phyloP scores from a whole-genome alignment of 2,329 filamentous ascomycete species.

The Acrodontium crateriforme region DNA sequence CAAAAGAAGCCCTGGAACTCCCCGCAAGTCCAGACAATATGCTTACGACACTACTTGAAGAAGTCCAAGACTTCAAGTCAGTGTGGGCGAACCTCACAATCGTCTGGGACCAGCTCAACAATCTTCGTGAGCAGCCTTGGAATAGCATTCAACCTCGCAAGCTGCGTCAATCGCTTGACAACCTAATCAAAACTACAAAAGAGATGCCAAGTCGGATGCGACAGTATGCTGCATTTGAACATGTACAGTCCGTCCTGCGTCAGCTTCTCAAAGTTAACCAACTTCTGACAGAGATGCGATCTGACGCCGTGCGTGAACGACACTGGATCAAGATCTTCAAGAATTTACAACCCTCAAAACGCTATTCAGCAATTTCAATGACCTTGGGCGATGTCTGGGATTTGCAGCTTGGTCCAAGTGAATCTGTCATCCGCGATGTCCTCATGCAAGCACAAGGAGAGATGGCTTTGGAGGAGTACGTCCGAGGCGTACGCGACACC shows the following conservation, averaged over 20 bases:
- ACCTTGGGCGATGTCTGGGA: slow-evolving; percentile 99
- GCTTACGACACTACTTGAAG: slow-evolving; percentile 77
- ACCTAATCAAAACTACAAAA: slow-evolving; percentile 92
- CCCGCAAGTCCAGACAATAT: slow-evolving; percentile 65
- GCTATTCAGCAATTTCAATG: slow-evolving; percentile 87
- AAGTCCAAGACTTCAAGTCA: slow-evolving; percentile 97
- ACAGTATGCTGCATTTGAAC: slow-evolving; percentile 98
- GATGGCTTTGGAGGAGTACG: slow-evolving; percentile 94
- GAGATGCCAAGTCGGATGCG: slow-evolving; percentile 99
- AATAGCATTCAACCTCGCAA: slow-evolving; percentile 91
- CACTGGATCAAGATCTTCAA: slow-evolving; percentile 99
- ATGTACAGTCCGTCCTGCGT: slow-evolving; percentile 82
- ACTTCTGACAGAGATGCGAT: slow-evolving; percentile 80
- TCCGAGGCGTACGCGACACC: slow-evolving; percentile 89
- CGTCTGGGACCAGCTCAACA: slow-evolving; percentile 92
- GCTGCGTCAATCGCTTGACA: slow-evolving; percentile 75
- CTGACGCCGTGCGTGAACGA: slow-evolving; percentile 86
- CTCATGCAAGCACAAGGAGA: slow-evolving; percentile 94
- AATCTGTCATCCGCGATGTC: slow-evolving; percentile 79
- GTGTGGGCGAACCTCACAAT: slow-evolving; percentile 93
- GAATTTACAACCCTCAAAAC: slow-evolving; percentile 76
- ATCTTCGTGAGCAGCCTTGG: slow-evolving; percentile 86
- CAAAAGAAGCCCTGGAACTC: slow-evolving; percentile 90
- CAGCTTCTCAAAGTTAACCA: slow-evolving; percentile 84
- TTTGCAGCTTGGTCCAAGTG: slow-evolving; percentile 75